These are phyloP conservation scores for Acanthamoeba castellanii DNA, from an alignment of 208 protist species.

Conservation along the genomic window DNA sequence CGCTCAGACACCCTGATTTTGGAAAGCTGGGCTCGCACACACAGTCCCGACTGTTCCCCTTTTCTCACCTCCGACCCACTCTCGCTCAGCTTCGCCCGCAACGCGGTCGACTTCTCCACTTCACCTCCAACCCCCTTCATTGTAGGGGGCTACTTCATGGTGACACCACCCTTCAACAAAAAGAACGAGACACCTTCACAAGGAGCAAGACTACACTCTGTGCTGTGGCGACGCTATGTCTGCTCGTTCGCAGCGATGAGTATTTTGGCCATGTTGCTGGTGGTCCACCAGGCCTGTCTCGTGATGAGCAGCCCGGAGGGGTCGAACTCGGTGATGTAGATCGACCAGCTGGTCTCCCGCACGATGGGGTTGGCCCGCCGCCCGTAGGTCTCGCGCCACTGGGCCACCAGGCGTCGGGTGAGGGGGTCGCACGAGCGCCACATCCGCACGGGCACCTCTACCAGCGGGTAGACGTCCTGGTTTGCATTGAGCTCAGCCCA, in stretches of 20 bases:
- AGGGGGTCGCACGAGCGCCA: not conserved
- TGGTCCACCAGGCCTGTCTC: not conserved
- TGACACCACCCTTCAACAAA: too few relatives aligned
- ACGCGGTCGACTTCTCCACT: too few relatives aligned
- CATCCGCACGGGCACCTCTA: not conserved
- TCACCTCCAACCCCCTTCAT: too few relatives aligned
- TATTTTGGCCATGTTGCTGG: not conserved
- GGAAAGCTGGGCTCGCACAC: too few relatives aligned
- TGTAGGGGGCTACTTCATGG: too few relatives aligned
- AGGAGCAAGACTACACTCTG: too few relatives aligned
- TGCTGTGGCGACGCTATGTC: too few relatives aligned
- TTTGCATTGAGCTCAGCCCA: not conserved
- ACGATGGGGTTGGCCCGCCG: not conserved
- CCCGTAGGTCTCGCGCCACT: not conserved
- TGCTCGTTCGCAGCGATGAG: not conserved
- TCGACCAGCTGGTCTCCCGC: not conserved
- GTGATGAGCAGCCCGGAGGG: not conserved
- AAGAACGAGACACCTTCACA: too few relatives aligned
- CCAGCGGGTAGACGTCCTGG: not conserved
- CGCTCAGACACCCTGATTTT: too few relatives aligned
- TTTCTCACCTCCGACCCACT: too few relatives aligned
- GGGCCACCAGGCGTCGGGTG: not conserved
- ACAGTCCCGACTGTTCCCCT: too few relatives aligned
- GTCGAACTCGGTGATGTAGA: not conserved
- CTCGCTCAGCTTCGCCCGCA: too few relatives aligned